A percentile compares a stretch with the other conserved stretches of the same genome.
phyloP scores from a whole-genome alignment of 371 early-diverging fungal species.

The Mucor racemosus region DNA sequence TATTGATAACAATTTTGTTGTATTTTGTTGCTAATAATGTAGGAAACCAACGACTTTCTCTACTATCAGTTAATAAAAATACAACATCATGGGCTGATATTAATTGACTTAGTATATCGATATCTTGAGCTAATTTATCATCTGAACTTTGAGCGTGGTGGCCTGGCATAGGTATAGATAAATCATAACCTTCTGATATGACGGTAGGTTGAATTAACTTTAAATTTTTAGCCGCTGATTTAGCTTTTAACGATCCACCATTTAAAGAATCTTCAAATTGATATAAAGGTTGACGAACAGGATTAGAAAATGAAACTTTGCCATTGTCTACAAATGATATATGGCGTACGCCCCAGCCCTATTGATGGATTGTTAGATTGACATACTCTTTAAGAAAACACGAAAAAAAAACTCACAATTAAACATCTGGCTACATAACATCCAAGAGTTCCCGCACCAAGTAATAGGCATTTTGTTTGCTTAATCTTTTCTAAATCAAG shows the following conservation, averaged over 20 bases:
- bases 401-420: slow-evolving; percentile 49
- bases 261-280: slow-evolving; percentile 84
- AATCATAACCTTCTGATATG: slow-evolving; percentile 68
- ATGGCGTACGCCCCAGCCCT: slow-evolving; percentile 94
- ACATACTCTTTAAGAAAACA: background rate
- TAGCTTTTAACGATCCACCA: slow-evolving; percentile 87
- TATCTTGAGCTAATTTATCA: slow-evolving; percentile 53
- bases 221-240: slow-evolving; percentile 81
- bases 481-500: slow-evolving; percentile 83
- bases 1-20: slow-evolving; percentile 84
- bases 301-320: slow-evolving; percentile 92
- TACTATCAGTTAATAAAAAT: slow-evolving; percentile 91
- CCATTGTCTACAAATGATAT: slow-evolving; percentile 96
- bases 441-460: slow-evolving; percentile 97
- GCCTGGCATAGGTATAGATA: slow-evolving; percentile 96
- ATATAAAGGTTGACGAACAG: slow-evolving; percentile 93
- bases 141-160: slow-evolving; percentile 48
- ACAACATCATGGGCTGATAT: slow-evolving; percentile 82
- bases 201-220: slow-evolving; percentile 80
- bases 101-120: slow-evolving; percentile 61
- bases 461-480: slow-evolving; percentile 76
- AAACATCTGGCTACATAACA: slow-evolving; percentile 88
- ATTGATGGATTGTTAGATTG: background rate
- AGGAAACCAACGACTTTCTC: slow-evolving; percentile 96
- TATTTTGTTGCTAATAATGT: slow-evolving; percentile 76